A percentile compares a stretch with the other conserved stretches of the same genome.
These are phyloP conservation scores for Arabis hirsuta DNA, from an alignment of 345 rosid species.

Conservation along the genomic window DNA sequence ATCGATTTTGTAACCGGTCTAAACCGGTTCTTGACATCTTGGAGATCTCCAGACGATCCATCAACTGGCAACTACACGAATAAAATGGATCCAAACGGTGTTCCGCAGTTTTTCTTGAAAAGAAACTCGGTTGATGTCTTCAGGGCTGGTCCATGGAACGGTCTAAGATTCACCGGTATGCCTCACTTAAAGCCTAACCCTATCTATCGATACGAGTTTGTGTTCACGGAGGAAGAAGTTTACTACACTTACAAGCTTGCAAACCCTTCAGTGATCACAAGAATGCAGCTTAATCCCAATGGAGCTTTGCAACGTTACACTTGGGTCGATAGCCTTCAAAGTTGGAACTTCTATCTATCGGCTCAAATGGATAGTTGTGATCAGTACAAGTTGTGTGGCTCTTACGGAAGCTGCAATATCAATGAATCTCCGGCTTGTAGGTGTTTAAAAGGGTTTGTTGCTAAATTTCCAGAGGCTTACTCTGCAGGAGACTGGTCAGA, in stretches of 20 bases:
- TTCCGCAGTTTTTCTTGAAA: constrained; percentile 68
- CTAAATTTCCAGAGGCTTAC: constrained; percentile 64
- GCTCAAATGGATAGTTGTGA: constrained; percentile 93
- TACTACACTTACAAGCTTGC: constrained; percentile 45
- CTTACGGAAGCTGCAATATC: constrained; percentile 74
- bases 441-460: constrained; percentile 68
- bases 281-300: constrained; percentile 52
- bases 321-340: constrained; percentile 56
- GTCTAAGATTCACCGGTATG: constrained; percentile 50
- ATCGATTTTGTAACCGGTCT: constrained; percentile 58
- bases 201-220: constrained; percentile 58
- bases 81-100: constrained; percentile 63
- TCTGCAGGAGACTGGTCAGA: constrained; percentile 59
- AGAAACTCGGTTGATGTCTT: constrained; percentile 36
- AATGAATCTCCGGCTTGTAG: constrained; percentile 80
- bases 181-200: constrained; percentile 37
- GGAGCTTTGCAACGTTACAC: constrained; percentile 62
- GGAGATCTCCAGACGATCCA: constrained; percentile 74
- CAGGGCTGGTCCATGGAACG: constrained; percentile 86
- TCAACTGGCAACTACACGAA: constrained; percentile 62
- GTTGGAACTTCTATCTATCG: constrained; percentile 74
- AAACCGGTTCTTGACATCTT: constrained; percentile 61
- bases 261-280: constrained; percentile 50
- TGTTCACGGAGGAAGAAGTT: constrained; percentile 40
- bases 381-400: constrained; percentile 64